phyloP scores from a whole-genome alignment of 1,284 basidiomycete species.

The Ustilago nuda region DNA sequence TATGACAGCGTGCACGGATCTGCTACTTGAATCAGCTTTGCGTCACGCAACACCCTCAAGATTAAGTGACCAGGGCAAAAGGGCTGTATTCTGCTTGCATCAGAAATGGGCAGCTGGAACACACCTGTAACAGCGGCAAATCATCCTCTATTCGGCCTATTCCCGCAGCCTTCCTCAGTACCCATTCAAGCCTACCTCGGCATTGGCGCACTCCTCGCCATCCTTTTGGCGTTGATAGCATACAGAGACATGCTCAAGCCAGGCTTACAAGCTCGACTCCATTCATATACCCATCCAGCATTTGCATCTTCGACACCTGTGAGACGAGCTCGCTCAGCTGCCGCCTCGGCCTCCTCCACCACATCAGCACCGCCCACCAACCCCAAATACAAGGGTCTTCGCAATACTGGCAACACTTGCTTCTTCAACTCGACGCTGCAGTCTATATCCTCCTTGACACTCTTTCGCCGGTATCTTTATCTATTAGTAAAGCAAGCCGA shows the following conservation, averaged over 20 bases:
- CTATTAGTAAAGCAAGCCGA: conserved; percentile 50
- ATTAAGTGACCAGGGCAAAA: neutral
- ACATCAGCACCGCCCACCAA: conserved; percentile 17
- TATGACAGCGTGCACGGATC: neutral
- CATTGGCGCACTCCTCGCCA: conserved; percentile 23
- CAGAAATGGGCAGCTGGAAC: conserved; percentile 38
- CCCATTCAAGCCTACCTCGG: conserved; percentile 25
- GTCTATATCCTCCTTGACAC: conserved; percentile 52
- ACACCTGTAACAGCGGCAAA: conserved; percentile 30
- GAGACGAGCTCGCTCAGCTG: conserved; percentile 28
- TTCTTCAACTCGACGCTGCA: conserved; percentile 68
- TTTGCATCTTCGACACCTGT: conserved; percentile 15
- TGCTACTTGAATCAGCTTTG: neutral
- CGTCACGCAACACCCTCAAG: neutral
- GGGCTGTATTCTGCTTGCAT: neutral
- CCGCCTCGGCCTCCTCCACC: conserved; percentile 8
- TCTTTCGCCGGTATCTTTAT: conserved; percentile 47
- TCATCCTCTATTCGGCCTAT: conserved; percentile 32
- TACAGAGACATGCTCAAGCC: conserved; percentile 45
- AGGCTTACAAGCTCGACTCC: conserved; percentile 33
- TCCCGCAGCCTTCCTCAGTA: conserved; percentile 25
- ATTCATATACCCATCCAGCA: conserved; percentile 33
- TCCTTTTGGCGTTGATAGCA: conserved; percentile 12
- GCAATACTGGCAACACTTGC: conserved; percentile 67
- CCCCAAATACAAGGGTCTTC: conserved; percentile 53